phyloP scores from a whole-genome alignment of 2,329 filamentous ascomycete genomes.

The Neoscytalidium dimidiatum region DNA sequence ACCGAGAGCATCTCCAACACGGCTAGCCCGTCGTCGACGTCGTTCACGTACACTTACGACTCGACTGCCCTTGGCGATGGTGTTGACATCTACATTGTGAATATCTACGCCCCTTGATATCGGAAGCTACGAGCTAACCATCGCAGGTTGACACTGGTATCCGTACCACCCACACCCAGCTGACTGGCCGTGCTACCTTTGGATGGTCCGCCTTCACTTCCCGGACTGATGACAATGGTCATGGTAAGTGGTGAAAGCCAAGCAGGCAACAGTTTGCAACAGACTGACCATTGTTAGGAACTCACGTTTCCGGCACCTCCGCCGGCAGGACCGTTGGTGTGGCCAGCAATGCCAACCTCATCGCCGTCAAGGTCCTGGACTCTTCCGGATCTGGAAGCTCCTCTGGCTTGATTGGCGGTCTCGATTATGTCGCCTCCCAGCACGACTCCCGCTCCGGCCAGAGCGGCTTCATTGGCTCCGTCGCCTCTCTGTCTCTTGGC shows the following conservation, averaged over 20 bases:
- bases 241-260: constrained; percentile 36
- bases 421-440: constrained; percentile 40
- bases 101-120: neutral
- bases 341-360: constrained; percentile 37
- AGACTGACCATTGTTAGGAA: constrained; percentile 27
- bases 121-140: neutral
- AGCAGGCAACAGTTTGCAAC: neutral
- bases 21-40: constrained; percentile 36
- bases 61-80: constrained; percentile 8
- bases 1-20: constrained; percentile 23
- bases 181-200: constrained; percentile 35
- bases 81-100: constrained; percentile 58
- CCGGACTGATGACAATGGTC: constrained; percentile 42
- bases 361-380: constrained; percentile 40
- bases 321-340: constrained; percentile 37
- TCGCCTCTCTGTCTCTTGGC: constrained; percentile 44
- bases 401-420: constrained; percentile 35
- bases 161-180: constrained; percentile 25
- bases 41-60: constrained; percentile 17
- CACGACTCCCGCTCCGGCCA: constrained; percentile 35
- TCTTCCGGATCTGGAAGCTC: constrained; percentile 34
- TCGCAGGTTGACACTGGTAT: constrained; percentile 17
- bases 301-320: constrained; percentile 39
- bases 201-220: constrained; percentile 33
- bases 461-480: constrained; percentile 30